Conservation (phyloP, 2,329 filamentous ascomycete species). For the Fusarium odoratissimum region DNA sequence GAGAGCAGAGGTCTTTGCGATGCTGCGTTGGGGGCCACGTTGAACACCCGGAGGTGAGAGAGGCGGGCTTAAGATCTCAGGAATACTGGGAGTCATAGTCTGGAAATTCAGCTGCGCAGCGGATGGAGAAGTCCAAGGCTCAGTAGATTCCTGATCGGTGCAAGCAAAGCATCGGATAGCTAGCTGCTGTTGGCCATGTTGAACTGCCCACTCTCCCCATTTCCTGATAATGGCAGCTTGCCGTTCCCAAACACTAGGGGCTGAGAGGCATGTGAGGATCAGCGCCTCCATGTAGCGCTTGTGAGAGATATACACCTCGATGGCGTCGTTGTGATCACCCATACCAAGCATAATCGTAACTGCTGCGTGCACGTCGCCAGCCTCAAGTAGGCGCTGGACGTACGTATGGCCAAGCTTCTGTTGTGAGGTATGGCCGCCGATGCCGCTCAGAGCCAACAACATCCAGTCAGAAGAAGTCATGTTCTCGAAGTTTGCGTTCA, state of each 20-base stretch:
- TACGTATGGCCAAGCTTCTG: constrained; percentile 93
- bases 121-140: constrained; percentile 89
- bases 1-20: constrained; percentile 83
- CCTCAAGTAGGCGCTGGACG: constrained; percentile 88
- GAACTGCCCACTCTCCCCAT: constrained; percentile 94
- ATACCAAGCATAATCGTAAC: constrained; percentile 93
- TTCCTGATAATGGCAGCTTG: constrained; percentile 89
- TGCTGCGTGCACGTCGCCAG: constrained; percentile 90
- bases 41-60: constrained; percentile 77
- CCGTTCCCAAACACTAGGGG: constrained; percentile 89
- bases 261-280: constrained; percentile 84
- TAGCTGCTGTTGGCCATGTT: constrained; percentile 86
- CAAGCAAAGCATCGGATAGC: constrained; percentile 95
- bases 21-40: constrained; percentile 68
- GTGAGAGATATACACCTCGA: constrained; percentile 95
- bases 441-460: constrained; percentile 89
- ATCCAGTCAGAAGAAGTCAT: constrained; percentile 98
- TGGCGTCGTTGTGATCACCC: constrained; percentile 92
- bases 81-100: constrained; percentile 64
- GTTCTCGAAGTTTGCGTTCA: constrained; percentile 83
- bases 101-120: constrained; percentile 72
- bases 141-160: constrained; percentile 84
- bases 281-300: constrained; percentile 93
- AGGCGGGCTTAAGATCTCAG: constrained; percentile 74
- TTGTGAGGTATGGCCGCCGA: constrained; percentile 79